These are phyloP conservation scores for Silene noctiflora DNA, from an alignment of 179 eudicot species.

Conservation along the genomic window DNA sequence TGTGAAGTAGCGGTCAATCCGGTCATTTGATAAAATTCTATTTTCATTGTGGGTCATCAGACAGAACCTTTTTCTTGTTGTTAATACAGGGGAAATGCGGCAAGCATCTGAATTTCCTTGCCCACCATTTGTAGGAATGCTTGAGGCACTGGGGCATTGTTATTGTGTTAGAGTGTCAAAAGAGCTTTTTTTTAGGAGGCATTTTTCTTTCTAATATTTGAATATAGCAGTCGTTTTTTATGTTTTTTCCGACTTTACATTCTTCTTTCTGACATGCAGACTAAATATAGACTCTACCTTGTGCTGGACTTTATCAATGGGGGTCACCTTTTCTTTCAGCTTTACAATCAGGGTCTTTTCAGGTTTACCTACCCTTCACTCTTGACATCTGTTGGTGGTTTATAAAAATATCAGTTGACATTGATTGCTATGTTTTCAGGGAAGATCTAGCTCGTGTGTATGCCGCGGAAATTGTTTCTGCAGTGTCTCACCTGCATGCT, in stretches of 20 bases:
- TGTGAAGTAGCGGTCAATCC: too few relatives aligned
- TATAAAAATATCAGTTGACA: neutral
- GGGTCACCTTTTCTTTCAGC: slow-evolving; percentile 93
- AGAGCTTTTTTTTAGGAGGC: neutral
- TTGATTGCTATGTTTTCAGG: slow-evolving; percentile 36
- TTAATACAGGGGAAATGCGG: neutral
- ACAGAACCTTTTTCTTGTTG: neutral
- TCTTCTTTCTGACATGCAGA: slow-evolving; percentile 42
- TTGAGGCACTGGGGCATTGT: neutral
- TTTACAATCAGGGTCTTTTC: slow-evolving; percentile 80
- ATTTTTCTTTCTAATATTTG: neutral
- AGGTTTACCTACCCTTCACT: slow-evolving; percentile 35
- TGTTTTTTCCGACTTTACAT: slow-evolving; percentile 12
- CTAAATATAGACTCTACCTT: slow-evolving; percentile 85
- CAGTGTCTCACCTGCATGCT: slow-evolving; percentile 83
- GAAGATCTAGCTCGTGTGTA: slow-evolving; percentile 86
- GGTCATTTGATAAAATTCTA: neutral
- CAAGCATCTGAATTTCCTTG: too few relatives aligned
- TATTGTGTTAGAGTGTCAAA: neutral
- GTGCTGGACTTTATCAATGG: slow-evolving; percentile 90
- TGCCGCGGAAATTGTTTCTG: slow-evolving; percentile 78
- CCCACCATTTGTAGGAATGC: neutral
- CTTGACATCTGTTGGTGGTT: slow-evolving; percentile 2
- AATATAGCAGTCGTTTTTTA: slow-evolving; percentile 5
- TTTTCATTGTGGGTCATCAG: neutral